Percentiles rank a stretch among this genome's conserved stretches.
These are phyloP conservation scores for Scheffersomyces parashehatae DNA, from an alignment of 1,139 yeast species.

Conservation along the genomic window DNA sequence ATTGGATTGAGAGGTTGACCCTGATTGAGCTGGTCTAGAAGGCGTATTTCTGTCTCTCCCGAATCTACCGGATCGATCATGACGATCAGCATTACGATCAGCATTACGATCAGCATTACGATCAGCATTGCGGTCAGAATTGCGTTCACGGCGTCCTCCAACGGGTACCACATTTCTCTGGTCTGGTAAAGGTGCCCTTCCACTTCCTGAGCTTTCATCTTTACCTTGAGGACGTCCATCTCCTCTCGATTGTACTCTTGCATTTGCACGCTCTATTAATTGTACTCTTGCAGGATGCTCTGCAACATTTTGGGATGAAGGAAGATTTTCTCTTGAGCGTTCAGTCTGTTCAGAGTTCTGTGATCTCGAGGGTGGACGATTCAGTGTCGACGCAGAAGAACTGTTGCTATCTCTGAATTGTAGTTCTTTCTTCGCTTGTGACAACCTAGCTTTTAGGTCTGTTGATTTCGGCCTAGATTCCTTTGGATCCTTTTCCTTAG, in stretches of 20 bases:
- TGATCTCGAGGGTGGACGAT: too few species aligned
- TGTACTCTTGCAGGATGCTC: conserved; percentile 4
- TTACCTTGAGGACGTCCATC: conserved; percentile 5
- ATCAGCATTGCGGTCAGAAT: too few species aligned
- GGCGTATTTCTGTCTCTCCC: neutral
- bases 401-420: conserved; percentile 1
- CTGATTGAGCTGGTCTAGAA: conserved; percentile 11
- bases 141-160: too few species aligned
- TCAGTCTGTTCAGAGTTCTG: too few species aligned
- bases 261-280: conserved; percentile 7
- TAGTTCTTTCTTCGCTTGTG: conserved; percentile 27
- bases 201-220: conserved; percentile 4
- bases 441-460: conserved; percentile 21
- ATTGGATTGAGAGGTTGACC: conserved; percentile 15
- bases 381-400: too few species aligned
- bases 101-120: too few species aligned
- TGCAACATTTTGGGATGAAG: too few species aligned
- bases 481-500: conserved; percentile 5
- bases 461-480: neutral
- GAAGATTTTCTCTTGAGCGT: too few species aligned
- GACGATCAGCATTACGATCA: too few species aligned
- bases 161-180: too few species aligned
- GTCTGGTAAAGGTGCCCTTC: neutral
- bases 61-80: too few species aligned
- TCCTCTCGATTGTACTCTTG: conserved; percentile 1